phyloP scores from a whole-genome alignment of 2,329 filamentous ascomycete genomes.

The Aspergillus persii region DNA sequence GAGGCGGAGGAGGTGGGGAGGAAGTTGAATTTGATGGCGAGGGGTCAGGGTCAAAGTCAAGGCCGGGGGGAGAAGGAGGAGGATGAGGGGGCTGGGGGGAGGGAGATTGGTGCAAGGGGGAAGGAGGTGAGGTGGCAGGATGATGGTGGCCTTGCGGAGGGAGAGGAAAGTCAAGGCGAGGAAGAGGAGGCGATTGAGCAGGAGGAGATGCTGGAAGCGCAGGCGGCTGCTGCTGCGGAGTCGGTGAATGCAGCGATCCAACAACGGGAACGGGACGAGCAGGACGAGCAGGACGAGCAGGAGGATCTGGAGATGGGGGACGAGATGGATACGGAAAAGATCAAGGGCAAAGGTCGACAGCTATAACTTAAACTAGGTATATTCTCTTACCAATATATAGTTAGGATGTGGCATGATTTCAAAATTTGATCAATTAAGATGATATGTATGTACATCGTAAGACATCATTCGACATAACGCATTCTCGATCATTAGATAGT shows the following conservation, averaged over 20 bases:
- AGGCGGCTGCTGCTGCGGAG: conserved; percentile 26
- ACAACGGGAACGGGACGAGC: neutral
- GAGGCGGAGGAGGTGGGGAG: neutral
- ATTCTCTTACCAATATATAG: too few species aligned
- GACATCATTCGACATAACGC: conserved; percentile 4
- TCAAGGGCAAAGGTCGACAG: neutral
- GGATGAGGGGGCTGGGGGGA: neutral
- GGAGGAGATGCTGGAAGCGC: conserved; percentile 30
- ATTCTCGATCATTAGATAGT: conserved; percentile 1
- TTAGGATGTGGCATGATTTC: neutral
- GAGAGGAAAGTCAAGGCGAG: conserved; percentile 22
- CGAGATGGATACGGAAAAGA: neutral
- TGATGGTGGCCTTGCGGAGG: conserved; percentile 15
- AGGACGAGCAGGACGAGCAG: conserved; percentile 16
- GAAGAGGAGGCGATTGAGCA: conserved; percentile 34
- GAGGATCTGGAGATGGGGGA: conserved; percentile 16
- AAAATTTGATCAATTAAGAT: neutral
- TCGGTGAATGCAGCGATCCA: conserved; percentile 20
- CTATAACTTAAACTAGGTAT: neutral
- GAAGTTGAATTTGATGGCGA: conserved; percentile 3
- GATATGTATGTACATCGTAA: conserved; percentile 9
- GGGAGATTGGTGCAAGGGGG: neutral
- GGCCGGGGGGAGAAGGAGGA: conserved; percentile 1
- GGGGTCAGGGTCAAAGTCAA: conserved; percentile 3
- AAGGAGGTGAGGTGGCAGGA: conserved; percentile 21